These are phyloP conservation scores for Hypoxylon fragiforme DNA, from an alignment of 495 filamentous ascomycete genomes.

Conservation along the genomic window DNA sequence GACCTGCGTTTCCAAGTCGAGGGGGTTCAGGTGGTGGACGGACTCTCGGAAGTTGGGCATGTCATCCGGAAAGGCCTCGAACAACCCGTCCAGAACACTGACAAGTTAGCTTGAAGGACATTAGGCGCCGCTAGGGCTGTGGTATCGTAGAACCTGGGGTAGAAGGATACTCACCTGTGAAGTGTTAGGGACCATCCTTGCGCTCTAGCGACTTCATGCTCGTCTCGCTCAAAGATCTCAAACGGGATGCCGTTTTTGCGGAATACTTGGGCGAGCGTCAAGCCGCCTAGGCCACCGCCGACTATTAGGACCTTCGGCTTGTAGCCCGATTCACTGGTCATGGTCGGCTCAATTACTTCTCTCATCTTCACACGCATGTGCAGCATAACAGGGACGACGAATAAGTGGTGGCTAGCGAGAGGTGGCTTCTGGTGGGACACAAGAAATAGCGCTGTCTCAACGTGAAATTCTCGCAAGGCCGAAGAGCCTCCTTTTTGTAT, in stretches of 20 bases:
- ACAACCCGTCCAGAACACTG: slow-evolving; percentile 34
- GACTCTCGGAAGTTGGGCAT: slow-evolving; percentile 37
- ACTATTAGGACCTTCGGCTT: slow-evolving; percentile 48
- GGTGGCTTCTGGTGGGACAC: too few species aligned
- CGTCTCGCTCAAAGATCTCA: slow-evolving; percentile 56
- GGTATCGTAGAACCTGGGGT: too few species aligned
- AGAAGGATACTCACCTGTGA: slow-evolving; percentile 23
- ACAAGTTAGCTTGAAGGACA: slow-evolving; percentile 1
- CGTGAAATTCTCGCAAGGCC: neutral
- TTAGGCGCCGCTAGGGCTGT: too few species aligned
- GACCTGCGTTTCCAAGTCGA: slow-evolving; percentile 34
- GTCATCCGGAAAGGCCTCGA: slow-evolving; percentile 41
- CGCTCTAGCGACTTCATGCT: slow-evolving; percentile 41
- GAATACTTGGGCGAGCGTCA: slow-evolving; percentile 57
- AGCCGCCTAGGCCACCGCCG: slow-evolving; percentile 54
- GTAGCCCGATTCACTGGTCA: slow-evolving; percentile 18
- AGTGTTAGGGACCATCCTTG: slow-evolving; percentile 44
- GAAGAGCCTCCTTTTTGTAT: slow-evolving; percentile 16
- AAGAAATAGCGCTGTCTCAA: neutral
- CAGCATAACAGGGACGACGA: neutral
- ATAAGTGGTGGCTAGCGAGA: neutral
- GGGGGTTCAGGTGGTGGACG: slow-evolving; percentile 37
- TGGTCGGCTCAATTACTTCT: slow-evolving; percentile 19
- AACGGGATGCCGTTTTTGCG: slow-evolving; percentile 54
- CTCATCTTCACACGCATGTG: slow-evolving; percentile 26